A percentile compares a stretch with the other conserved stretches of the same genome.
Evolutionary conservation across 306 rosid species (phyloP).

Genomic region (Prunus dulcis): DNA sequence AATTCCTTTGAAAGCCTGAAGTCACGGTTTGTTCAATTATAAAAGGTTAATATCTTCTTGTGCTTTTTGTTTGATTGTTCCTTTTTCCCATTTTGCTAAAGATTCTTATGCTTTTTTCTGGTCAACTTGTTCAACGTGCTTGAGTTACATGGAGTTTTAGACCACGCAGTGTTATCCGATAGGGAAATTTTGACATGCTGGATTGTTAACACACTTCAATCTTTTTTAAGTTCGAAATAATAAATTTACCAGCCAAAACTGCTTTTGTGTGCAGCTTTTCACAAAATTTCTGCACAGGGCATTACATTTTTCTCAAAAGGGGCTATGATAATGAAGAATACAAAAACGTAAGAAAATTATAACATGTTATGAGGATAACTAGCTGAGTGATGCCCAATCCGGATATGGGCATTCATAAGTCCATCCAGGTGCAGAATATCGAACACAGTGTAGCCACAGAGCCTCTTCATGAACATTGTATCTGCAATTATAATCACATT

Average conservation of each 20-base stretch:
- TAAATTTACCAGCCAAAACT: not conserved
- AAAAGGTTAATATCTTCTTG: not conserved
- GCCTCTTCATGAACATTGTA: constrained; percentile 67
- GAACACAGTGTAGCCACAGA: constrained; percentile 73
- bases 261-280: not conserved
- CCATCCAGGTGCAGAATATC: constrained; percentile 85
- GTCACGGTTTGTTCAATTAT: not conserved
- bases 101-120: not conserved
- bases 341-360: not conserved
- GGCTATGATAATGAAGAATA: not conserved
- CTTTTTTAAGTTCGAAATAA: not conserved
- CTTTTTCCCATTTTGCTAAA: not conserved
- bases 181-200: not conserved
- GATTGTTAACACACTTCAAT: not conserved
- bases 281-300: not conserved
- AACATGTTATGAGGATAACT: constrained; percentile 3
- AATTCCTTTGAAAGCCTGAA: not conserved
- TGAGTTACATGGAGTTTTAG: not conserved
- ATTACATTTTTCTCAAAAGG: not conserved
- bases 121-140: not conserved
- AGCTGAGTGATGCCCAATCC: constrained; percentile 63
- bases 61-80: not conserved
- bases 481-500: constrained; percentile 35
- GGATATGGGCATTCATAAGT: constrained; percentile 75
- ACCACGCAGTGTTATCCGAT: not conserved